Evolutionary conservation across 2,329 filamentous ascomycete species (phyloP), one percentile per base, ranked within the genome.

Genomic region (Pseudogymnoascus sp.): DNA sequence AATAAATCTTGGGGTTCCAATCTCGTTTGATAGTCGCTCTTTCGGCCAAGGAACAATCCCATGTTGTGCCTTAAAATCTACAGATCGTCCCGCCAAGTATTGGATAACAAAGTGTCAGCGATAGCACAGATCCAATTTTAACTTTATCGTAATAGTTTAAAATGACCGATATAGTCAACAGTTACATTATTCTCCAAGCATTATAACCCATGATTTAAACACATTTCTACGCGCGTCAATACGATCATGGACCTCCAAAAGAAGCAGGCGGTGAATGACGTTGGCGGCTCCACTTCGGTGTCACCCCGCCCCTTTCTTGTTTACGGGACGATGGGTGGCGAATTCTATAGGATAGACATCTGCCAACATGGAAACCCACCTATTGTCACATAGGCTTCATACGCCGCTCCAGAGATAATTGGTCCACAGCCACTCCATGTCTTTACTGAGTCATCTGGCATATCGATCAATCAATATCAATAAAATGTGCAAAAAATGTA

Each of bases 11-110:
- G 50, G 50, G 50, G 50, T 57, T 33, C 50, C 50, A 57, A 57
- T 57, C 50, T 57, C 50, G 50, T 57, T 57, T 57, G 50, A 57
- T 57, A 57, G 50, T 57, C 50, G 28, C 50, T 33, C 50, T 57
- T 57, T 35, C 50, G 50, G 50, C 50, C 50, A 57, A 57, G 50
- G 50, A 57, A 33, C 50, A 57, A 33, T 57, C 50, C 50, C 28
- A 57, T 57, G 50, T 57, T 33, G 50, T 57, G 28, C 50, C 50
- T 57, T 57, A 57, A 57, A 28, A 57, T 35, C 50, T 21, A 57
- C 28, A 57, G 50, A 57, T 57, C 50, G 50, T 19, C 50, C 28
- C 28, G 28, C 50, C 50, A 57, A 57, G 50, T 57, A 57, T 57
- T 57, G 28, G 50, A 57, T 57, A 57, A 57, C 50, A 35, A 57